Conservation (phyloP, 345 rosid genomes). For the Eucalyptus sp. region DNA sequence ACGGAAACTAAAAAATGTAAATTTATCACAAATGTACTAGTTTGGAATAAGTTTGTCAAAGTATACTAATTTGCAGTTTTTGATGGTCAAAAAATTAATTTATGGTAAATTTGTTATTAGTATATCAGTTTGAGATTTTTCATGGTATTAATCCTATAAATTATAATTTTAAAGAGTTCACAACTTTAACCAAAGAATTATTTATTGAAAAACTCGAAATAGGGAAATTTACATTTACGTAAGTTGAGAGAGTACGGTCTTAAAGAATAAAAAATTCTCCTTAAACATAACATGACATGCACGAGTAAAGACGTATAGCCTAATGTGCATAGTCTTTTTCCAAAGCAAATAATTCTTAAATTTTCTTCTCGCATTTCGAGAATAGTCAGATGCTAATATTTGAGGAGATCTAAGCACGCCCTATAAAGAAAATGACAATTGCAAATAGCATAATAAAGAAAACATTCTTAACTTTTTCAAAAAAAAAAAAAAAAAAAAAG, state of each 20-base stretch:
- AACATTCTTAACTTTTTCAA: background rate
- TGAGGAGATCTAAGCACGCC: background rate
- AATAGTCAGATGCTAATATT: background rate
- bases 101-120: too few species aligned
- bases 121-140: too few species aligned
- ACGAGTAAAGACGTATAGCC: background rate
- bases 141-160: too few species aligned
- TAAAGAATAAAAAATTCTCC: background rate
- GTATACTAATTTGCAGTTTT: too few species aligned
- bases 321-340: background rate
- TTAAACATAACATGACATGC: background rate
- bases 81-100: too few species aligned
- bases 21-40: accelerated
- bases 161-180: background rate
- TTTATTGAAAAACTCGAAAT: background rate
- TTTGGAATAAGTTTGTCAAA: too few species aligned
- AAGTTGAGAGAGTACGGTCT: background rate
- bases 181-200: background rate
- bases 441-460: background rate
- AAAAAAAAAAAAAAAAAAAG: too few species aligned
- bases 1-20: too few species aligned
- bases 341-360: background rate
- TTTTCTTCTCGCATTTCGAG: background rate
- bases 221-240: background rate
- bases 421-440: background rate